Evolutionary conservation across 495 filamentous ascomycete species (phyloP).

Genomic region (Terfezia claveryi): DNA sequence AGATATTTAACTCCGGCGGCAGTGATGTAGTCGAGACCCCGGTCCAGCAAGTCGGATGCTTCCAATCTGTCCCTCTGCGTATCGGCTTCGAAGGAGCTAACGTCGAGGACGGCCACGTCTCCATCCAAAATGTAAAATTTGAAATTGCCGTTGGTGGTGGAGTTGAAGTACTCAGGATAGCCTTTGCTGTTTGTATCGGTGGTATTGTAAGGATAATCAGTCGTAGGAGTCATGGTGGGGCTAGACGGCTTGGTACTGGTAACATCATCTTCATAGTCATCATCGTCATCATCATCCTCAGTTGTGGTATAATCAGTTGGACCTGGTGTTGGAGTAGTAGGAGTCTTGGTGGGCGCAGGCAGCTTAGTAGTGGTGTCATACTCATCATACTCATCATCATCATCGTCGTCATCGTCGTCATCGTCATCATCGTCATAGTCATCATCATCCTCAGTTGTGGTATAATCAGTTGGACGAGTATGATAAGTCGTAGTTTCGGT

Average conservation of each 20-base stretch:
- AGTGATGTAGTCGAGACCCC: conserved; percentile 5
- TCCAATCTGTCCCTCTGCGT: not conserved
- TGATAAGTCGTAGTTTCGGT: no score
- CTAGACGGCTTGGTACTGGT: not conserved
- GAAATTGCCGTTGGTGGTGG: conserved; percentile 3
- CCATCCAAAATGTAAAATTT: conserved; percentile 6
- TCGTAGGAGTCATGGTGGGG: no score
- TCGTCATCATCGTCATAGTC: not conserved
- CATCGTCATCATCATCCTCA: no score
- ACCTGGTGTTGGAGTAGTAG: no score
- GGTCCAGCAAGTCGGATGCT: not conserved
- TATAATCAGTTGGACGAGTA: no score
- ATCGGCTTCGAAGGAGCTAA: conserved; percentile 1
- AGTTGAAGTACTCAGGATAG: not conserved
- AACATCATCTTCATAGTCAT: not conserved
- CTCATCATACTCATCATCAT: not conserved
- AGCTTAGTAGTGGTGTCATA: not conserved
- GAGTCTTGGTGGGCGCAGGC: no score
- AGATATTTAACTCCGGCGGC: conserved; percentile 5
- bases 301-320: no score
- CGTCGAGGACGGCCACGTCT: conserved; percentile 7
- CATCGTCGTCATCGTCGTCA: not conserved
- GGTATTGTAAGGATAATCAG: no score
- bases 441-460: no score
- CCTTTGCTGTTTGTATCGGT: not conserved